Base-by-base conservation (phyloP, 2,329 filamentous ascomycete genomes). In the Dothiorella sarmentorum region DNA sequence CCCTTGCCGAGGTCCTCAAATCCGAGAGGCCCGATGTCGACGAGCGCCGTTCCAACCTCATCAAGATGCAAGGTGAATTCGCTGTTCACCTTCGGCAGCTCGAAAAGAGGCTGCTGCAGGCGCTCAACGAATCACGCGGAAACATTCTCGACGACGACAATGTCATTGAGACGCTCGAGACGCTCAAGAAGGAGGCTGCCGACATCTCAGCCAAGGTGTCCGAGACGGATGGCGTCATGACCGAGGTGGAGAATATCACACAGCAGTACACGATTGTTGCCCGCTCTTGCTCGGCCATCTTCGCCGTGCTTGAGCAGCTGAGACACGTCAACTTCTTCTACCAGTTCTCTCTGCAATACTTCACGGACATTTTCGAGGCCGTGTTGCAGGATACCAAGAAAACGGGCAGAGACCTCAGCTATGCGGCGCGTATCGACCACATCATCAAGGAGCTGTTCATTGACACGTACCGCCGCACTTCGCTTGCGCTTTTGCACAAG, bases 271-370 rank as follows among this genome's bases (percentile, higher is more conserved):
- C 88, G 70, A 86, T 95, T 64, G 91, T 99, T 74, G 94, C 94
- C 59, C 85, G 87, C 67, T 93, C 94, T 40, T 99, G 94, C 82
- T 97, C 93, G 76, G 92, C 94, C 58, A 93, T 99, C 40, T 99
- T 97, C 72, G 91, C 95, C 29, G 90, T 99, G 13, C 80, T 99
- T 61, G 95, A 99, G 76, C 93, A 99, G 73, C 84, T 99, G 60
- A 93, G 97, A 75, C 95, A 97, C 71, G 87, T 99, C 72, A 97
- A 99, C 73, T 94, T 97, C 79, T 97, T 97, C 77, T 99, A 99
- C 75, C 95, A 97, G 72, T 99, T 99, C 81, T 99, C 94, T 35
- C 82, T 99, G 61, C 92, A 97, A 74, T 99, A 96, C 76, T 99
- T 99, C 77, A 84, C 96, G 58, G 90, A 97, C 71, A 99, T 99